Percentiles rank a stretch among this genome's conserved stretches.
Evolutionary conservation across 352 stramenopile species (phyloP).

Genomic region (Plasmopara halstedii): DNA sequence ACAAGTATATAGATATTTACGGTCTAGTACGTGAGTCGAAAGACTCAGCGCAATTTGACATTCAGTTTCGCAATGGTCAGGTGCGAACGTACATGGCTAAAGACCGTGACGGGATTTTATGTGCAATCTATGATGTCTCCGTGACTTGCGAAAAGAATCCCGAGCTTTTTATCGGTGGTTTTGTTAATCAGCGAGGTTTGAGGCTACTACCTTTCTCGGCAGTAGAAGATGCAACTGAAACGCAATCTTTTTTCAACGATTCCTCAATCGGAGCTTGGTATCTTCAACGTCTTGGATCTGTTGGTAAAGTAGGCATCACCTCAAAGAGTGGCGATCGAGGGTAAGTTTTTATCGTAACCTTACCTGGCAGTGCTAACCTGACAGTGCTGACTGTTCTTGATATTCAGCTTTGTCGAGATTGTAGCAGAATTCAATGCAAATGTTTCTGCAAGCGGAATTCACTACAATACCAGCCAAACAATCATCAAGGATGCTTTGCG

Average conservation of each 20-base stretch:
- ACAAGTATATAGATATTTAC: constrained; percentile 63
- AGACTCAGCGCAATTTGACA: constrained; percentile 49
- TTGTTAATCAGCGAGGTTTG: constrained; percentile 61
- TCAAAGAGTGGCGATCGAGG: constrained; percentile 51
- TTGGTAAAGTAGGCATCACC: constrained; percentile 52
- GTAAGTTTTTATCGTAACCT: constrained; percentile 23
- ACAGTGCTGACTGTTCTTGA: constrained; percentile 2
- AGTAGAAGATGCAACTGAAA: constrained; percentile 55
- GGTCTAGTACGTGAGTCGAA: constrained; percentile 48
- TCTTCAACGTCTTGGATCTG: constrained; percentile 62
- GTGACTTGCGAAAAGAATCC: constrained; percentile 69
- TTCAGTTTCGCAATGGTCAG: constrained; percentile 66
- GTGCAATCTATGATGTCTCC: constrained; percentile 70
- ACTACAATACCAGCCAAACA: constrained; percentile 77
- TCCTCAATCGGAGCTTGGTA: constrained; percentile 74
- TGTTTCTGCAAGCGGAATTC: constrained; percentile 72
- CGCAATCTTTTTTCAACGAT: constrained; percentile 73
- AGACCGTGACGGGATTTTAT: constrained; percentile 69
- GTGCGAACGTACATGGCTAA: constrained; percentile 45
- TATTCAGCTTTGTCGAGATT: constrained; percentile 65
- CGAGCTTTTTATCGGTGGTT: constrained; percentile 61
- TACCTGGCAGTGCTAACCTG: constrained; percentile 4
- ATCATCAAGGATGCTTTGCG: constrained; percentile 69
- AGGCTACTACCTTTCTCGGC: constrained; percentile 66
- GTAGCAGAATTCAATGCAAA: constrained; percentile 89